phyloP scores from a whole-genome alignment of 768 basidiomycete species.

The Pulveroboletus ravenelii region DNA sequence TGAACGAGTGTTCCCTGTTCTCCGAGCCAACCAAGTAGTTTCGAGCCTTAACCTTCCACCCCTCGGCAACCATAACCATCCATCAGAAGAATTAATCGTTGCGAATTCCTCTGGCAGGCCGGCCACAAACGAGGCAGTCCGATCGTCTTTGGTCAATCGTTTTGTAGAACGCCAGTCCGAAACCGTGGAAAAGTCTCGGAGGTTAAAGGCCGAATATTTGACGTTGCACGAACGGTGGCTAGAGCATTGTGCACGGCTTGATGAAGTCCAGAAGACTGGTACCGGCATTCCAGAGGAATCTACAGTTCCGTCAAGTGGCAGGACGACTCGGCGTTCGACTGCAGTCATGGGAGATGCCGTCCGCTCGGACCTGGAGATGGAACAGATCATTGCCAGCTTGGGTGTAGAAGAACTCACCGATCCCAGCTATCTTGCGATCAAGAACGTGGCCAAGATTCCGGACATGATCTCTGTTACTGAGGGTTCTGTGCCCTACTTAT shows the following conservation, averaged over 20 bases:
- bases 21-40: slow-evolving; percentile 54
- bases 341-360: slow-evolving; percentile 80
- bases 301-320: slow-evolving; percentile 36
- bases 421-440: slow-evolving; percentile 78
- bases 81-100: slow-evolving; percentile 46
- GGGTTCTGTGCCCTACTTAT: slow-evolving; percentile 57
- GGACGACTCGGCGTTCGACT: slow-evolving; percentile 71
- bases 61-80: slow-evolving; percentile 36
- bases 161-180: slow-evolving; percentile 50
- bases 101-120: slow-evolving; percentile 34
- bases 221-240: slow-evolving; percentile 68
- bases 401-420: slow-evolving; percentile 93
- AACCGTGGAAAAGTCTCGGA: slow-evolving; percentile 50
- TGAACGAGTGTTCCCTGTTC: slow-evolving; percentile 59
- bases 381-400: slow-evolving; percentile 92
- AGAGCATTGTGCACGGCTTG: slow-evolving; percentile 63
- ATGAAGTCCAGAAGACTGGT: slow-evolving; percentile 40
- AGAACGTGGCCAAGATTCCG: slow-evolving; percentile 83
- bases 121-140: slow-evolving; percentile 36
- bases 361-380: slow-evolving; percentile 93
- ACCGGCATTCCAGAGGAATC: slow-evolving; percentile 34
- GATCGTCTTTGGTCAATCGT: slow-evolving; percentile 48
- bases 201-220: slow-evolving; percentile 63
- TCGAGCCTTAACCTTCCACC: slow-evolving; percentile 29
- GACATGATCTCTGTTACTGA: slow-evolving; percentile 79